Evolutionary conservation across 148 eudicot genomes (phyloP).

Genomic region (Linanthus parryae): DNA sequence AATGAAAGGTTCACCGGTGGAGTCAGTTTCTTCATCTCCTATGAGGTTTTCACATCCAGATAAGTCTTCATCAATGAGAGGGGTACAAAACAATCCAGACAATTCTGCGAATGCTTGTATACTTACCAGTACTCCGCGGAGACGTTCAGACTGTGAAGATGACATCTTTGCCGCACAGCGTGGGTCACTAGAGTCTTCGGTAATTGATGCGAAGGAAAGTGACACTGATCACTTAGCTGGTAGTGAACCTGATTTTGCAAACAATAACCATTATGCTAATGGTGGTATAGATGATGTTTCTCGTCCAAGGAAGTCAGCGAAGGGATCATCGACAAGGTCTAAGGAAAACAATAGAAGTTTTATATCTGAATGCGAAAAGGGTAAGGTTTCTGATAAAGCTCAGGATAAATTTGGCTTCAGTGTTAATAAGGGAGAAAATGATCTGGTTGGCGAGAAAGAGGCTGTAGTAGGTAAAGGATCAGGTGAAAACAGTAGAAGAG

Average conservation of each 20-base stretch:
- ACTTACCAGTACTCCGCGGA: conserved; percentile 24
- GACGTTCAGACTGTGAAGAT: conserved; percentile 31
- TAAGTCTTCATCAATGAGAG: conserved; percentile 22
- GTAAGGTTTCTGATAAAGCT: conserved; percentile 33
- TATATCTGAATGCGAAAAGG: conserved; percentile 33
- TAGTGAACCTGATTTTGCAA: conserved; percentile 15
- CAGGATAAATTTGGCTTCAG: conserved; percentile 31
- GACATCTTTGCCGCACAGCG: conserved; percentile 26
- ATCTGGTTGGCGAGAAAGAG: conserved; percentile 18
- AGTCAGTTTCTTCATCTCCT: conserved; percentile 96
- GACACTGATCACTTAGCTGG: conserved; percentile 15
- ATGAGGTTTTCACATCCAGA: conserved; percentile 47
- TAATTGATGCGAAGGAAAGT: conserved; percentile 23
- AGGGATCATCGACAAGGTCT: conserved; percentile 34
- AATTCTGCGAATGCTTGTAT: conserved; percentile 23
- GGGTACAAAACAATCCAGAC: conserved; percentile 27
- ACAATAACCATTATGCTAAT: conserved; percentile 12
- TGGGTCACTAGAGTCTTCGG: conserved; percentile 23
- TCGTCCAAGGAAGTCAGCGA: conserved; percentile 25
- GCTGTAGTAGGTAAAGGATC: conserved; percentile 16
- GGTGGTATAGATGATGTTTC: conserved; percentile 24
- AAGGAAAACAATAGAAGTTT: conserved; percentile 34
- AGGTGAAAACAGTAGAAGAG: conserved; percentile 22
- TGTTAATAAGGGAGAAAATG: conserved; percentile 26
- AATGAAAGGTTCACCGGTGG: conserved; percentile 84